Base-by-base conservation (phyloP, 1,284 basidiomycete genomes). In the Cutaneotrichosporon sp. region DNA sequence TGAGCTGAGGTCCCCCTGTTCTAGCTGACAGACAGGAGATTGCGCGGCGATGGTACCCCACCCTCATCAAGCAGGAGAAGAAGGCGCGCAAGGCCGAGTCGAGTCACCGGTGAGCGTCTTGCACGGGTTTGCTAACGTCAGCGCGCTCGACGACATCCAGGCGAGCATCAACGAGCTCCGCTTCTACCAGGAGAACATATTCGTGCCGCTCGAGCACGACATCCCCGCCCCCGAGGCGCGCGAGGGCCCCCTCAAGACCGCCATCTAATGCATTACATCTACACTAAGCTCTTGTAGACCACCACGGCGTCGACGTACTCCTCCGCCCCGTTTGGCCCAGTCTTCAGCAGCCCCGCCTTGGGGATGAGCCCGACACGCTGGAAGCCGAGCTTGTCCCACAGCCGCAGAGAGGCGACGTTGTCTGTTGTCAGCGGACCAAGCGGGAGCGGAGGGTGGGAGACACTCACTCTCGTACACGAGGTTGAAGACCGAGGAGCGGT, bases 401-500 rank as follows among this genome's bases (percentile, higher is more conserved):
- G 83, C 69, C 74, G 87, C 84, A 82, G 67, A 8, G 78, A 81
- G 1, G 82, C 83, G 36, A 68, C 67, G 72, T 85, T 85, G 71
- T 80, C 82, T 73, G 72, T 25, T 3, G 57, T 62, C 45, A 61
- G 60, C 27, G 25, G n/a, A n/a, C n/a, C n/a, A n/a, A n/a, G 29
- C 29, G 5, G 29, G 29, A 29, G 24, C 14, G 27, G 38, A 24
- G 38, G 38, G 18, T 20, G 22, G 1, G 8, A 27, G 3, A 14
- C 13, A 82, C 76, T 91, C 91, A 81, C 89, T 92, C 42, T 87
- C 86, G 79, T 91, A 97, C 36, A 97, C 93, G 51, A 97, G 84
- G 75, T 97, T 97, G 83, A 97, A 97, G 18, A 97, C 91, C 69
- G 89, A 92, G 0, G 86, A 91, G 69, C 87, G 84, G 81, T 95